A percentile compares a stretch with the other conserved stretches of the same genome.
Conservation (phyloP, 108 stramenopile species). For the Schizochytrium sp. region DNA sequence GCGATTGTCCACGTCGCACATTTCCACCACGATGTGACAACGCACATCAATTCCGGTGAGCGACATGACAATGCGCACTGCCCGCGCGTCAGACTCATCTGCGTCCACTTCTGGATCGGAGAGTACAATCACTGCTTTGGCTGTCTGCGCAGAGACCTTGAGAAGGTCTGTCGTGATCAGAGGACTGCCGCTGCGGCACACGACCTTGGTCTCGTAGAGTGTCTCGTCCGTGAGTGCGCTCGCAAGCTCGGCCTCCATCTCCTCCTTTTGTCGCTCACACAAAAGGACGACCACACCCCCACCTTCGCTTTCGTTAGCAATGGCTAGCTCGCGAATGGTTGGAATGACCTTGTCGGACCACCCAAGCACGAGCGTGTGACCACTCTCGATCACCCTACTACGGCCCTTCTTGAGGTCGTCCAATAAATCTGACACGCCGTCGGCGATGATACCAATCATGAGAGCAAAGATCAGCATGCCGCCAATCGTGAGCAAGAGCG, state of each 20-base stretch:
- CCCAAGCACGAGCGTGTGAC: conserved; percentile 42
- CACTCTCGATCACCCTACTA: conserved; percentile 34
- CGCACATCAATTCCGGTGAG: conserved; percentile 28
- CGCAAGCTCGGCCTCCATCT: conserved; percentile 27
- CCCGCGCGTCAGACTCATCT: conserved; percentile 42
- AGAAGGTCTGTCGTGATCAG: conserved; percentile 34
- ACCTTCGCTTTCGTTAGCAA: conserved; percentile 49
- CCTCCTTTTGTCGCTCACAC: conserved; percentile 26
- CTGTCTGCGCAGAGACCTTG: conserved; percentile 32
- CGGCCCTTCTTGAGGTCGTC: conserved; percentile 49
- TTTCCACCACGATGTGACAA: conserved; percentile 44
- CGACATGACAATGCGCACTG: conserved; percentile 43
- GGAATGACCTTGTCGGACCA: conserved; percentile 42
- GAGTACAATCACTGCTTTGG: conserved; percentile 34
- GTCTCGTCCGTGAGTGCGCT: neutral
- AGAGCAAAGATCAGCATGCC: conserved; percentile 49
- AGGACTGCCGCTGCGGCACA: conserved; percentile 44
- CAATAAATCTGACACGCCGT: conserved; percentile 34
- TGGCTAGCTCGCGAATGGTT: conserved; percentile 38
- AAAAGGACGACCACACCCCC: conserved; percentile 45
- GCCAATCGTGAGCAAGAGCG: conserved; percentile 37
- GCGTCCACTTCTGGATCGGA: conserved; percentile 31
- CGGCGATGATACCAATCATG: conserved; percentile 49
- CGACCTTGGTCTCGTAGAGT: conserved; percentile 30
- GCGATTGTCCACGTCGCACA: conserved; percentile 43